Percentiles rank a stretch among this genome's conserved stretches.
Evolutionary conservation across 2,329 filamentous ascomycete genomes (phyloP).

Genomic region (Xylaria sp.): DNA sequence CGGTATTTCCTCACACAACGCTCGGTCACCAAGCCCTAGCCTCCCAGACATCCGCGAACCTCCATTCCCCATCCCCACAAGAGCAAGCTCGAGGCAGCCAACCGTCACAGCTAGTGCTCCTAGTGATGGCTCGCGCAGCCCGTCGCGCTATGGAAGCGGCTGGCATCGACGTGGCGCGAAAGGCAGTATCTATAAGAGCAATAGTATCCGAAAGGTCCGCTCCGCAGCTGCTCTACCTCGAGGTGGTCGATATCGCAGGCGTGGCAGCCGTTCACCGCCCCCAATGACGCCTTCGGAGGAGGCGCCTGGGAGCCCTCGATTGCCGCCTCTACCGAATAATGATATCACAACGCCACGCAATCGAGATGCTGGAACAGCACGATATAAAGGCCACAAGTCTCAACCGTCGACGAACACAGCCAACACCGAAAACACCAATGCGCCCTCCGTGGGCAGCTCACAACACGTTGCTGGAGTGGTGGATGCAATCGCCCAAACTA

Average conservation of each 20-base stretch:
- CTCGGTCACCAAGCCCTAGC: conserved; percentile 72
- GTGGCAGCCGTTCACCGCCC: conserved; percentile 69
- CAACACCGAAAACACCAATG: conserved; percentile 56
- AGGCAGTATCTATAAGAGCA: conserved; percentile 62
- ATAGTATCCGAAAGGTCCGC: conserved; percentile 82
- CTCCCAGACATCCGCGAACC: conserved; percentile 70
- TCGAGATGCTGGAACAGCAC: conserved; percentile 53
- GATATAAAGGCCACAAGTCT: conserved; percentile 61
- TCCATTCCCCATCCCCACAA: conserved; percentile 90
- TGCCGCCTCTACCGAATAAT: conserved; percentile 79
- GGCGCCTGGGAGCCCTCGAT: conserved; percentile 72
- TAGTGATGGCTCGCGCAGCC: conserved; percentile 80
- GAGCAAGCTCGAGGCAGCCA: conserved; percentile 85
- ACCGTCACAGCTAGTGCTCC: conserved; percentile 71
- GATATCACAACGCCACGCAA: conserved; percentile 72
- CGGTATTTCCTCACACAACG: conserved; percentile 75
- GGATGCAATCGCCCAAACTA: conserved; percentile 95
- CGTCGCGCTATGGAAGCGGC: conserved; percentile 68
- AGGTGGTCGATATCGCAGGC: conserved; percentile 60
- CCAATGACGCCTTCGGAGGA: conserved; percentile 75
- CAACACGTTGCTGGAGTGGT: conserved; percentile 83
- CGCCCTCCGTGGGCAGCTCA: conserved; percentile 65
- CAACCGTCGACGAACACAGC: conserved; percentile 70
- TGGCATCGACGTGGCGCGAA: conserved; percentile 64
- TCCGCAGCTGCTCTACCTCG: conserved; percentile 80